Evolutionary conservation across 345 rosid species (phyloP), one percentile per base, ranked within the genome.

Genomic region (Hypericum androsaemum): DNA sequence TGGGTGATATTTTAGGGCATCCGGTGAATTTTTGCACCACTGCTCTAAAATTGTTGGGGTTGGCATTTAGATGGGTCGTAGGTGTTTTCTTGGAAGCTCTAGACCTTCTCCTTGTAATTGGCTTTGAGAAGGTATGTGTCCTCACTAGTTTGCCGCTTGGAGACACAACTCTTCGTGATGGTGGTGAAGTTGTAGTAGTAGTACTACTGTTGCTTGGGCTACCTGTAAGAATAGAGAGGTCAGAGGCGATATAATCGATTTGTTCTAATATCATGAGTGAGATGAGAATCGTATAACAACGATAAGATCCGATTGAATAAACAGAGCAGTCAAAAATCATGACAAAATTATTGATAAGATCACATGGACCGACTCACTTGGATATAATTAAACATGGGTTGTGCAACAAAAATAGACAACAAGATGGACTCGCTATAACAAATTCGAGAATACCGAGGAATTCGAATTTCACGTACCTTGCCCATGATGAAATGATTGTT

Each of bases 21-120:
- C 88, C 94, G 0, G 88, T 84, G 56, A 79, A 79, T 11, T 76
- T 73, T 45, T 84, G 88, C 62, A 81, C 94, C 43, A 84, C 41
- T 11, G 76, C 71, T 36, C 84, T 71, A 35, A 84, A 84, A 60
- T 81, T 79, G 62, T 52, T 54, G 6, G 86, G n/a, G 66, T 61
- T 67, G 6, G 88, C 83, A 43, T 75, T 79, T 47, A 84, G 77
- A 43, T 75, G 61, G 1, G 94, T 81, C 13, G 74, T 68, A 2
- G 82, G 82, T 6, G 70, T 72, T 63, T 58, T 84, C 65, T 62
- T 77, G 0, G 90, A 76, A 43, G 76, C 70, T 53, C 79, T 74
- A 0, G 83, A 72, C 58, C 81, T 64, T 47, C 68, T 72, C 62
- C 68, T 22, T 22, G 32, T 42, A 16, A 65, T 28, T 14, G 75